phyloP scores from a whole-genome alignment of 2,329 filamentous ascomycete genomes.

The Domatiomyces globalis region DNA sequence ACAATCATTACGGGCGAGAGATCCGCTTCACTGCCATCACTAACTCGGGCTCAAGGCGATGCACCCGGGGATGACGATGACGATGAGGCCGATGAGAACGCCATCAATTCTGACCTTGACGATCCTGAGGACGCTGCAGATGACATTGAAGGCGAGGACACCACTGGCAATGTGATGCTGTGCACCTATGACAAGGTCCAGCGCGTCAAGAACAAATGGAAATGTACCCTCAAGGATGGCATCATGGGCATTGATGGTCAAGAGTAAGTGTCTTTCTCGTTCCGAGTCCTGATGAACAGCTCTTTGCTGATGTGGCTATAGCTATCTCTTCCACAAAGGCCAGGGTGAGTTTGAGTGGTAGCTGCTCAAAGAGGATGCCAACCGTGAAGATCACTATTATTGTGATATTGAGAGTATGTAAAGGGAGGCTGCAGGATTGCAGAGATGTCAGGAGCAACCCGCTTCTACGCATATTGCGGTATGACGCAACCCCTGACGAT shows the following conservation, averaged over 20 bases:
- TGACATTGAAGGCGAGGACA: conserved; percentile 76
- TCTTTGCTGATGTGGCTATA: conserved; percentile 23
- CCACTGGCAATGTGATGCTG: conserved; percentile 79
- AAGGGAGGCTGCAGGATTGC: too few relatives aligned
- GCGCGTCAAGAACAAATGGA: conserved; percentile 98
- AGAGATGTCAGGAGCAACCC: too few relatives aligned
- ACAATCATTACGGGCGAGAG: conserved; percentile 25
- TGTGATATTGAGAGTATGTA: background rate
- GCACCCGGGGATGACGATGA: conserved; percentile 36
- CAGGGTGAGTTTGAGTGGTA: conserved; percentile 97
- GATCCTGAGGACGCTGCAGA: conserved; percentile 84
- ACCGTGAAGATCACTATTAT: conserved; percentile 40
- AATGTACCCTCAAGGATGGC: conserved; percentile 95
- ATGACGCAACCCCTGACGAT: background rate
- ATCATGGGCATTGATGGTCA: conserved; percentile 85
- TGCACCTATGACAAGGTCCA: conserved; percentile 99
- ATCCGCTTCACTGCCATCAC: conserved; percentile 12
- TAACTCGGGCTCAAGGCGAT: conserved; percentile 39
- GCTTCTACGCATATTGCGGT: too few relatives aligned
- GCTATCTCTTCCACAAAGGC: conserved; percentile 94
- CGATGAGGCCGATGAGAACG: conserved; percentile 68
- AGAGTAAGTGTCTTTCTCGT: conserved; percentile 46
- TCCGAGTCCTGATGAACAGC: background rate
- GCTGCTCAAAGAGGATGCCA: conserved; percentile 45
- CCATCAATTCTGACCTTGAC: conserved; percentile 96